Evolutionary conservation across 495 filamentous ascomycete species (phyloP), one percentile per base, ranked within the genome.

Genomic region (Schizothecium vesticola): DNA sequence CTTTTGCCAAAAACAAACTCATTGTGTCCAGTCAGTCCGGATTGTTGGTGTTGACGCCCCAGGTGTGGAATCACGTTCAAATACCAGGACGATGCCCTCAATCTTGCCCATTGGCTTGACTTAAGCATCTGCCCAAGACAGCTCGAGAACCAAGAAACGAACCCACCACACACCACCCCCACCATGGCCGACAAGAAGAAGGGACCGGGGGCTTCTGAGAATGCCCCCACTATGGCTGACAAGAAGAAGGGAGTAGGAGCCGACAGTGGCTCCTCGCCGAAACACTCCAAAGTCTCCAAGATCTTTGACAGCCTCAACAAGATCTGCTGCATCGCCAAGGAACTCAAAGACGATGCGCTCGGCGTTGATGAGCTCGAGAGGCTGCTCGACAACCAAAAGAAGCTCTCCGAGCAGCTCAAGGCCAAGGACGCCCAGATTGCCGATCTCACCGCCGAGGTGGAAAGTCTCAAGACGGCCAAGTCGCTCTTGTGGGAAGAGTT

Each of bases 361-460:
- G 63, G 21, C 16, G 43, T 64, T 19, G 63, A 64, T 3, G 63
- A 64, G 11, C 26, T 64, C n/a, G 33, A 36, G 1, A 25, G 22
- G 43, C 22, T 64, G 8, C n/a, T 64, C 36, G 63, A 64, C 36
- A 64, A 56, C 63, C 43, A 56, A 6, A 64, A 57, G 43, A 64
- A 28, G 22, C 22, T 64, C 22, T 0, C n/a, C 21, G 63, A 23
- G n/a, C 11, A 56, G 21, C 43, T 64, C 2, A 57, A 57, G 43
- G 43, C 23, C 43, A 64, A 64, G 6, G 63, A 64, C 10, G 36
- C 13, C 8, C 36, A 19, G 1, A 57, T 64, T 21, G 51, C 25
- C 63, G 1, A 57, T 7, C 61, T 63, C 29, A 43, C 22, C 58
- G 24, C 23, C 58, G 58, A 59, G 22, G 26, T 59, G 5, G 22